Evolutionary conservation across 441 rosid genomes (phyloP), one percentile per base, ranked within the genome.

Genomic region (Corymbia citriodora): DNA sequence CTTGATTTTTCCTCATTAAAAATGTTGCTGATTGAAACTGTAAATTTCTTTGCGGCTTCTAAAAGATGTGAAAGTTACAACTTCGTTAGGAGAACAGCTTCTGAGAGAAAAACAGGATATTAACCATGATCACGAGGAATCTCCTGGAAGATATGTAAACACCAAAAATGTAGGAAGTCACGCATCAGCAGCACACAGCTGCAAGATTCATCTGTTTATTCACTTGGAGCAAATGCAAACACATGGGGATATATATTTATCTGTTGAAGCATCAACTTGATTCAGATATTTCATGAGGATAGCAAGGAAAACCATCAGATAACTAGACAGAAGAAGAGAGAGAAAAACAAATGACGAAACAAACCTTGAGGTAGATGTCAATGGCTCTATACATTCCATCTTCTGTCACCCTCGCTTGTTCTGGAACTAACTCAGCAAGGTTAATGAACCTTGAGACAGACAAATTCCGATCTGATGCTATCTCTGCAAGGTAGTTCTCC

Each of bases 351-450:
- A 48, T 19, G 59, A 57, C 68, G 59, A 61, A 91, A 36, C 88
- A 88, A 88, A 96, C 98, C 98, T 96, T 96, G 74, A 96, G 95
- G 93, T 92, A 96, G 94, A 96, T 96, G 87, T 96, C 97, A 6
- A 96, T 93, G 90, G 98, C 95, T 92, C 96, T 92, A 86, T 96
- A 95, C 91, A 96, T 94, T 1, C 97, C 98, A 92, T 96, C 98
- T 90, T 96, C 97, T 36, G 95, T 95, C 83, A 94, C 88, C 90
- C 96, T 93, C 19, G 96, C 91, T 91, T 95, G 94, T 94, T 95
- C 96, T 18, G 96, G 96, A 40, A 96, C 93, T 89, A 96, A 92
- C 90, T 96, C 96, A 89, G 95, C 94, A 25, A 96, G 92, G 79
- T 89, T 90, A 10, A 92, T 95, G 92, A 96, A 95, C 87, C 92